These are phyloP conservation scores for Brassica hybrid DNA, from an alignment of 441 rosid species.

Conservation along the genomic window DNA sequence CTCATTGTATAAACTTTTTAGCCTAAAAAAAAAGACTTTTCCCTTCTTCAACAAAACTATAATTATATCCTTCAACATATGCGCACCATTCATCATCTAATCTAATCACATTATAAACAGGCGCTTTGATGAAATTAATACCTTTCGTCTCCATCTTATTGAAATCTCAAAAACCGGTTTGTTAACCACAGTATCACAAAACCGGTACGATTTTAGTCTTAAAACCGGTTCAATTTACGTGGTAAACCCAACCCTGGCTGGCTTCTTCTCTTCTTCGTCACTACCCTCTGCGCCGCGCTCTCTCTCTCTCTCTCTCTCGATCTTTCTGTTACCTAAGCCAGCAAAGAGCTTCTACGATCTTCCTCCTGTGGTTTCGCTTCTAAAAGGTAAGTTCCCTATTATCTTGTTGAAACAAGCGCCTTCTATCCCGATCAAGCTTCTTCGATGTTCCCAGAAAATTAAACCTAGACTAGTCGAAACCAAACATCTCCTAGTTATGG, in stretches of 20 bases:
- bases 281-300: conserved; percentile 33
- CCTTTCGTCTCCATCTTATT: no score
- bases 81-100: no score
- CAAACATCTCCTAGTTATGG: not conserved
- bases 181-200: not conserved
- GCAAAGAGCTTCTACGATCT: conserved; percentile 16
- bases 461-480: not conserved
- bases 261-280: conserved; percentile 5
- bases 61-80: no score
- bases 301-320: conserved; percentile 20
- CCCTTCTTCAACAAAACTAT: no score
- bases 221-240: conserved; percentile 17
- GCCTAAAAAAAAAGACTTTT: no score
- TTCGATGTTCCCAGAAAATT: not conserved
- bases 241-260: conserved; percentile 20
- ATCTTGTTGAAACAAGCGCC: not conserved
- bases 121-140: no score
- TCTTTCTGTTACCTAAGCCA: not conserved
- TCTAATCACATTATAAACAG: no score
- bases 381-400: conserved; percentile 4
- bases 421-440: not conserved
- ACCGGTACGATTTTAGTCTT: not conserved
- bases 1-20: no score
- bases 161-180: not conserved
- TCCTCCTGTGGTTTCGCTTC: not conserved